Evolutionary conservation across 768 basidiomycete species (phyloP).

Genomic region (Auricularia cornea): DNA sequence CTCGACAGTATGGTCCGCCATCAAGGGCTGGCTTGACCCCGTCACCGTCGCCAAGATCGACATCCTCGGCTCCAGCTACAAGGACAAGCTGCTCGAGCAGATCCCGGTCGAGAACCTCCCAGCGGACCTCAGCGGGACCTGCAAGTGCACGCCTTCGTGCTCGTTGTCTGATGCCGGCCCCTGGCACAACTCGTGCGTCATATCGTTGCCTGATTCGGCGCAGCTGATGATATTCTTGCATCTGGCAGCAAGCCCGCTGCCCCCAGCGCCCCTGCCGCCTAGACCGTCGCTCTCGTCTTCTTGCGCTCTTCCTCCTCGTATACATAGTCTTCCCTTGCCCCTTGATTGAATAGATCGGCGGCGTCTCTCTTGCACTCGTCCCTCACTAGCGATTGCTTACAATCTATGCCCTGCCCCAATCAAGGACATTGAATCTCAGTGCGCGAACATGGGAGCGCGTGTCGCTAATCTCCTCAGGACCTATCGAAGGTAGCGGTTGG

Average conservation of each 20-base stretch:
- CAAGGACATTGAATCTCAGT: no score
- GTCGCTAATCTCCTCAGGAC: no score
- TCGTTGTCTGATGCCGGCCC: slow-evolving; percentile 86
- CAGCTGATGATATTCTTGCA: no score
- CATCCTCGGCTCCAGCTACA: slow-evolving; percentile 72
- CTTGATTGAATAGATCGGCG: no score
- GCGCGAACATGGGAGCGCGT: no score
- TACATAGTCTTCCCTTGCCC: no score
- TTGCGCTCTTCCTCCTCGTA: no score
- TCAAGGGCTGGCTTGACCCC: slow-evolving; percentile 92
- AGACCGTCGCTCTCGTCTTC: no score
- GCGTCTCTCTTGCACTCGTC: not conserved
- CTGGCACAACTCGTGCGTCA: slow-evolving; percentile 46
- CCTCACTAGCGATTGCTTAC: no score
- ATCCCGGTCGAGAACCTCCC: slow-evolving; percentile 81
- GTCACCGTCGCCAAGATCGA: slow-evolving; percentile 94
- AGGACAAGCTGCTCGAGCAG: slow-evolving; percentile 68
- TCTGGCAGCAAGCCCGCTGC: no score
- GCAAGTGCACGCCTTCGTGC: slow-evolving; percentile 73
- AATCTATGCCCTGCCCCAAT: no score
- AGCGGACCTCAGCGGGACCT: slow-evolving; percentile 74
- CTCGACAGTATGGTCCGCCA: slow-evolving; percentile 74
- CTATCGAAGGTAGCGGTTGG: no score
- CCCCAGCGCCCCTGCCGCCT: not conserved
- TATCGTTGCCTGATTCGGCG: not conserved